Evolutionary conservation across 2,329 filamentous ascomycete species (phyloP).

Genomic region (Sodiomyces alkalinus): DNA sequence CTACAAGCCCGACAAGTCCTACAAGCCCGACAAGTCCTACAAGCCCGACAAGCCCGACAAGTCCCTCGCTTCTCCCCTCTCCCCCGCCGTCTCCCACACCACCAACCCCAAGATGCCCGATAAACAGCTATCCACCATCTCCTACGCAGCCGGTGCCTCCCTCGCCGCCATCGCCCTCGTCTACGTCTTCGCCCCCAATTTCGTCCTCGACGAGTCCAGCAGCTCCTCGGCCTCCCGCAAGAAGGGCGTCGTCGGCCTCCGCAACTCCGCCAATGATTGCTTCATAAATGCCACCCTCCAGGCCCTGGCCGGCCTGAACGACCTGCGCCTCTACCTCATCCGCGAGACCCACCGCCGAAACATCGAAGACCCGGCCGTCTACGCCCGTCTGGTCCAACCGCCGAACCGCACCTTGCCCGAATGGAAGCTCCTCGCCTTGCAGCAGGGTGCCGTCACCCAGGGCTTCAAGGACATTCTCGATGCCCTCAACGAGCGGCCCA

Average conservation of each 20-base stretch:
- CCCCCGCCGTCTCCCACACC: background rate
- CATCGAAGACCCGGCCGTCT: constrained; percentile 65
- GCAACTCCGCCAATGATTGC: constrained; percentile 87
- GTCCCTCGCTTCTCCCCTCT: background rate
- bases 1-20: no score
- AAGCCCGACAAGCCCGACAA: background rate
- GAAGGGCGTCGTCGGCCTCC: constrained; percentile 76
- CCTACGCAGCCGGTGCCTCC: constrained; percentile 89
- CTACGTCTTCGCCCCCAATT: constrained; percentile 97
- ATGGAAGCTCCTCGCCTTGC: constrained; percentile 53
- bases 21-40: no score
- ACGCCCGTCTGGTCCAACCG: constrained; percentile 44
- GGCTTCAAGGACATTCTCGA: constrained; percentile 89
- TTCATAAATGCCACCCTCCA: constrained; percentile 96
- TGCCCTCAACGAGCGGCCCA: constrained; percentile 79
- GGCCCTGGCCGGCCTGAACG: constrained; percentile 76
- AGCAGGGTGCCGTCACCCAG: constrained; percentile 68
- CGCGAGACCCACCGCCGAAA: constrained; percentile 73
- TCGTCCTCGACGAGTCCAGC: constrained; percentile 76
- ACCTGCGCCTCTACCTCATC: constrained; percentile 83
- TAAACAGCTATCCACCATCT: constrained; percentile 67
- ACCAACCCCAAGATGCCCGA: constrained; percentile 48
- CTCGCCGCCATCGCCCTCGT: constrained; percentile 88
- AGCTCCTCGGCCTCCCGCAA: constrained; percentile 57
- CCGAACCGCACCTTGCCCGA: constrained; percentile 28